These are phyloP conservation scores for Lecanicillium sp. DNA, from an alignment of 2,329 filamentous ascomycete genomes.

Conservation along the genomic window DNA sequence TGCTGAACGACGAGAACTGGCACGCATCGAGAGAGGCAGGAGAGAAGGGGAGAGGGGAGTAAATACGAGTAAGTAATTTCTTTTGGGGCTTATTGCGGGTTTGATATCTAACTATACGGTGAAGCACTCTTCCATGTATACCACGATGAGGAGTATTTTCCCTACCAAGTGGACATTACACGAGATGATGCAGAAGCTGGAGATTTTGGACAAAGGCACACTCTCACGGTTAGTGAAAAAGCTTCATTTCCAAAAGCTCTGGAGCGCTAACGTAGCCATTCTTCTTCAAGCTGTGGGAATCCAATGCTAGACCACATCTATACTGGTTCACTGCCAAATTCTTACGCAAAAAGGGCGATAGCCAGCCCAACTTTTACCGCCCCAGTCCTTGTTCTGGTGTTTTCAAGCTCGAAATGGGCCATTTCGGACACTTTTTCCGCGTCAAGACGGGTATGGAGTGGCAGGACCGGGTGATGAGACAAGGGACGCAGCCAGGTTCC, in stretches of 20 bases:
- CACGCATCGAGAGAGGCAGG: conserved; percentile 29
- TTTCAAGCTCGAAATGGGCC: conserved; percentile 35
- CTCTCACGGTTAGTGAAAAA: conserved; percentile 44
- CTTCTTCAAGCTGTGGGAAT: conserved; percentile 69
- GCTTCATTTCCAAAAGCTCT: too few relatives aligned
- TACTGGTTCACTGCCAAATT: conserved; percentile 54
- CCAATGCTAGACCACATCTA: conserved; percentile 46
- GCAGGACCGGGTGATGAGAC: conserved; percentile 41
- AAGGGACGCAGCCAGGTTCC: conserved; percentile 20
- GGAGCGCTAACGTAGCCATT: neutral
- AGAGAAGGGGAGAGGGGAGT: conserved; percentile 34
- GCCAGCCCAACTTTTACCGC: conserved; percentile 26
- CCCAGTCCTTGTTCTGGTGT: conserved; percentile 28
- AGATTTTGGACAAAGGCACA: conserved; percentile 49
- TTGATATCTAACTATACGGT: conserved; percentile 1
- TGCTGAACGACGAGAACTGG: conserved; percentile 22
- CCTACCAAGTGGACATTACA: conserved; percentile 55
- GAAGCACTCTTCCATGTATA: conserved; percentile 51
- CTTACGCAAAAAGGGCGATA: conserved; percentile 31
- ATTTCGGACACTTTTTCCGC: conserved; percentile 51
- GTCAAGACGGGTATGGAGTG: conserved; percentile 51
- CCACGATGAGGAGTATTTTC: conserved; percentile 52
- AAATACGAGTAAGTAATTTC: conserved; percentile 38
- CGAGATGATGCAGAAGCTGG: conserved; percentile 37
- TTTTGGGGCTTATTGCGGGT: neutral